Percentiles rank a stretch among this genome's conserved stretches.
Evolutionary conservation across 2,329 filamentous ascomycete genomes (phyloP).

Genomic region (Calycina herbarum): DNA sequence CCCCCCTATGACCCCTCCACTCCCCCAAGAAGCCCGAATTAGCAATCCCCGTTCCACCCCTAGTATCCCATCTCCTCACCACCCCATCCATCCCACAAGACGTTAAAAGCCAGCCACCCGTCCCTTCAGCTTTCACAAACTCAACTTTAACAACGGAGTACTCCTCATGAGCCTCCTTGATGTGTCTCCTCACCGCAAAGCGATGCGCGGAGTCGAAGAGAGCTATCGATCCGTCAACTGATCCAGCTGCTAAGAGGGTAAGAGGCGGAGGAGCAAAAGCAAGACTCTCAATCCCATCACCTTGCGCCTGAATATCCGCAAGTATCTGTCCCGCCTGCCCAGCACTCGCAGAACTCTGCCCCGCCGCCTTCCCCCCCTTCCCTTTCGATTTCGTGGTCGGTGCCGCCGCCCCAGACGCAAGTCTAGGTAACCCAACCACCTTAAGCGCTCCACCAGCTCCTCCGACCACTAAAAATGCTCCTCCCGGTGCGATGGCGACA

Average conservation of each 20-base stretch:
- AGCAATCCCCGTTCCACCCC: constrained; percentile 65
- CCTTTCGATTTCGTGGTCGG: constrained; percentile 31
- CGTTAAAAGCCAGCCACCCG: constrained; percentile 70
- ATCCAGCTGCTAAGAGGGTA: constrained; percentile 62
- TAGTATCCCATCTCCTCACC: constrained; percentile 81
- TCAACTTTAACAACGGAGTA: constrained; percentile 90
- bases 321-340: constrained; percentile 72
- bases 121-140: constrained; percentile 62
- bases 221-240: constrained; percentile 75
- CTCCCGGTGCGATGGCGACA: constrained; percentile 77
- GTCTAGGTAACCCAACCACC: constrained; percentile 77
- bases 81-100: constrained; percentile 91
- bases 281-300: constrained; percentile 76
- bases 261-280: constrained; percentile 57
- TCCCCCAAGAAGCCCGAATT: constrained; percentile 75
- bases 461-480: constrained; percentile 79
- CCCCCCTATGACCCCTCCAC: constrained; percentile 86
- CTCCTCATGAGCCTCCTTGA: constrained; percentile 82
- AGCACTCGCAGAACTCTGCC: constrained; percentile 40
- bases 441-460: constrained; percentile 85
- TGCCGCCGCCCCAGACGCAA: constrained; percentile 33
- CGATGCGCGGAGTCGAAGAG: constrained; percentile 84
- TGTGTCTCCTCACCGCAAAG: constrained; percentile 82
- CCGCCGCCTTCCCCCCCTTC: constrained; percentile 40
- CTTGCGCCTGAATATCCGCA: constrained; percentile 78